Conservation (phyloP, 2,329 filamentous ascomycete species). For the Scedosporium aurantiacum region DNA sequence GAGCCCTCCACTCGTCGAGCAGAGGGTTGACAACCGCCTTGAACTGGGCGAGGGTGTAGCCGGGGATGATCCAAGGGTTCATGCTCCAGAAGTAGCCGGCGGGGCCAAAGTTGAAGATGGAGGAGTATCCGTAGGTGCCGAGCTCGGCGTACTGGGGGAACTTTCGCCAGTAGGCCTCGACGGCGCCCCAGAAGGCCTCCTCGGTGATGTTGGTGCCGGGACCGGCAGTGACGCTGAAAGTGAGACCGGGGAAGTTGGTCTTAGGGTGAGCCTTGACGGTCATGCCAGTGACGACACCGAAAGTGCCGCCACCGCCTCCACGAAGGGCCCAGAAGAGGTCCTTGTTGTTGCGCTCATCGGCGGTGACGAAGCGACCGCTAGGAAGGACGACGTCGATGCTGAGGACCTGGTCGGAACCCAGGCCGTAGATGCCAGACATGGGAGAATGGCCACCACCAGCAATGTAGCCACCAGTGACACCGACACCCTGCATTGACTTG, state of each 20-base stretch:
- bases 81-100: constrained; percentile 16
- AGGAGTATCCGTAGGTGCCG: constrained; percentile 38
- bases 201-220: constrained; percentile 16
- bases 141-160: constrained; percentile 36
- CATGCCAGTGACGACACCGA: constrained; percentile 43
- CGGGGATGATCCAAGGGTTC: constrained; percentile 34
- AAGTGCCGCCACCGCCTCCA: constrained; percentile 50
- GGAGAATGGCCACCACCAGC: constrained; percentile 50
- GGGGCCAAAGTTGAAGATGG: constrained; percentile 35
- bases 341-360: constrained; percentile 32
- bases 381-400: constrained; percentile 45
- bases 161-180: constrained; percentile 28
- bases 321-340: constrained; percentile 55
- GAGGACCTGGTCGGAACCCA: constrained; percentile 49
- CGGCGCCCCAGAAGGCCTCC: constrained; percentile 36
- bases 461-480: constrained; percentile 46
- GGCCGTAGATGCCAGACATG: constrained; percentile 41
- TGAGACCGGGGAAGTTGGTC: constrained; percentile 28
- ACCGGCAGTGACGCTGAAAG: constrained; percentile 27
- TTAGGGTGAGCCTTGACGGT: constrained; percentile 40
- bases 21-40: constrained; percentile 34
- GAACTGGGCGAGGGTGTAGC: constrained; percentile 30
- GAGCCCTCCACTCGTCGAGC: constrained; percentile 24
- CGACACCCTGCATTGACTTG: constrained; percentile 30
- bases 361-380: constrained; percentile 34